Conservation (phyloP, 2,329 filamentous ascomycete species). For the Coniochaeta sp. region DNA sequence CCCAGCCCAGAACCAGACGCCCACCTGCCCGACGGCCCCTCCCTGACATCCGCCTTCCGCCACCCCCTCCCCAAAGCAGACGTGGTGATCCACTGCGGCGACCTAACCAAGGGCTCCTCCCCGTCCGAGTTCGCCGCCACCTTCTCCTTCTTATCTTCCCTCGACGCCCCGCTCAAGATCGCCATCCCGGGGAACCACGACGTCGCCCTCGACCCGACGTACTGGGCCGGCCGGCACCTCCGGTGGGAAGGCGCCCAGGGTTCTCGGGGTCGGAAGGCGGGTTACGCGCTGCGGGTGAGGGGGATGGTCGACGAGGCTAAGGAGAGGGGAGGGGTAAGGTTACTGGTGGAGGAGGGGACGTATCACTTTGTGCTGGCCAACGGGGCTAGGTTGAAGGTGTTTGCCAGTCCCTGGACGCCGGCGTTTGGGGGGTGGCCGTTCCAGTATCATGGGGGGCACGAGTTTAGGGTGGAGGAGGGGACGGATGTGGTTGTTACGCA, state of each 20-base stretch:
- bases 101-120: constrained; percentile 36
- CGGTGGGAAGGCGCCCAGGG: too few relatives aligned
- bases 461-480: constrained; percentile 25
- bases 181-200: constrained; percentile 52
- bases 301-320: background rate
- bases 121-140: constrained; percentile 31
- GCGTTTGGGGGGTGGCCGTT: constrained; percentile 39
- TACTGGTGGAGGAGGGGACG: constrained; percentile 42
- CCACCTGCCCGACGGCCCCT: background rate
- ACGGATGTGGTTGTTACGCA: constrained; percentile 47
- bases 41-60: background rate
- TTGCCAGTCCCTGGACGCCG: constrained; percentile 47
- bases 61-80: constrained; percentile 25
- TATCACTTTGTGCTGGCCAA: constrained; percentile 40
- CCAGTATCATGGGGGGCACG: constrained; percentile 36
- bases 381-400: constrained; percentile 41
- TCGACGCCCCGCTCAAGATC: constrained; percentile 43
- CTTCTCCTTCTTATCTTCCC: constrained; percentile 30
- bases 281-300: background rate
- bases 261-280: background rate
- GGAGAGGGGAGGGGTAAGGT: background rate
- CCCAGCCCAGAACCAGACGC: constrained; percentile 3
- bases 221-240: constrained; percentile 6
- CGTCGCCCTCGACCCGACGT: constrained; percentile 25
- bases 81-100: constrained; percentile 45